Evolutionary conservation across 768 basidiomycete genomes (phyloP).

Genomic region (Termitomyces titanicus): DNA sequence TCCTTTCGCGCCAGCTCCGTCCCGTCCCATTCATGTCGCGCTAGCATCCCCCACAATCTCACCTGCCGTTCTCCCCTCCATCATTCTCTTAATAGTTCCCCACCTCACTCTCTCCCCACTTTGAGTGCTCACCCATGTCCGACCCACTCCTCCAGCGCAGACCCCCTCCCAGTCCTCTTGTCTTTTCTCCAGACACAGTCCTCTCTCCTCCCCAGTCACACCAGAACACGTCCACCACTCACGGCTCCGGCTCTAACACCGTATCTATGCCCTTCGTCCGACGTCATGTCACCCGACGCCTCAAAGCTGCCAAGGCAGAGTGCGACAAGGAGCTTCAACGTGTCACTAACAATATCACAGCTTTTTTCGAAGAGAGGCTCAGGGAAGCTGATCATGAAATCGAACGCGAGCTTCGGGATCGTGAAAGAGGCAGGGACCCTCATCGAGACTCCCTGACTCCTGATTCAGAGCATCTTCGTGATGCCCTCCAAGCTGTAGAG

Average conservation of each 20-base stretch:
- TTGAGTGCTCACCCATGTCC: conserved; percentile 45
- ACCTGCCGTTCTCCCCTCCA: conserved; percentile 10
- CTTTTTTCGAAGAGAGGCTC: conserved; percentile 90
- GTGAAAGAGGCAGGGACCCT: conserved; percentile 40
- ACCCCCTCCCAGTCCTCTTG: conserved; percentile 75
- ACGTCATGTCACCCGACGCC: conserved; percentile 88
- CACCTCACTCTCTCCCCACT: conserved; percentile 16
- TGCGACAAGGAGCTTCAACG: conserved; percentile 96
- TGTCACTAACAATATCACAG: conserved; percentile 90
- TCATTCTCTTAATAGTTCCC: conserved; percentile 12
- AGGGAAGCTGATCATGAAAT: conserved; percentile 71
- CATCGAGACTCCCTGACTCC: conserved; percentile 58
- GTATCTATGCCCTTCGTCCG: conserved; percentile 92
- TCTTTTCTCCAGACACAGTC: conserved; percentile 68
- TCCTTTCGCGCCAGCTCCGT: conserved; percentile 16
- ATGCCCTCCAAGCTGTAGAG: conserved; percentile 60
- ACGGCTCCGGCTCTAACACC: conserved; percentile 62
- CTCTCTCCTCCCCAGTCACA: conserved; percentile 46
- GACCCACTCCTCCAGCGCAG: conserved; percentile 49
- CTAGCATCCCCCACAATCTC: conserved; percentile 12
- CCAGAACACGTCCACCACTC: conserved; percentile 31
- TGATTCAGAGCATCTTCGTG: conserved; percentile 55
- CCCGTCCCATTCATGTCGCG: conserved; percentile 28
- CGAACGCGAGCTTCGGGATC: conserved; percentile 59
- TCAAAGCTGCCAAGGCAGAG: conserved; percentile 91